Base-by-base conservation (phyloP, 1,284 basidiomycete species). In the Pyrrhoderma noxium region DNA sequence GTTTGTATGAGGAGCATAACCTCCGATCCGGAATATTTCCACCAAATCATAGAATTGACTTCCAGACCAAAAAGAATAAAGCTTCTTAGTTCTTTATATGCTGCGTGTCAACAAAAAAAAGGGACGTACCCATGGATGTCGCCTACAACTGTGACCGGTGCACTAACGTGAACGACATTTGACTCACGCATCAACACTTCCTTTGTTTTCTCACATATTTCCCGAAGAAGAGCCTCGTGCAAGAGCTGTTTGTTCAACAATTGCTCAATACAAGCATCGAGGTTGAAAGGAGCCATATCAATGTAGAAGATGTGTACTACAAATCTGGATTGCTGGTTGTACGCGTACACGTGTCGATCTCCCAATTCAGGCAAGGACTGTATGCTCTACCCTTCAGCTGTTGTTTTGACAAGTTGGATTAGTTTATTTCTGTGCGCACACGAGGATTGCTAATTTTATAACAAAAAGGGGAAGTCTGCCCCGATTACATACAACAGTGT, bases 41-140 rank as follows among this genome's bases (percentile, higher is more conserved):
- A 99, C 89, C 60, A 99, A 78, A 74, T 99, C 96, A 74, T 99
- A 96, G 71, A 99, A 99, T 78, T 99, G 95, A 55, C 92, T 95
- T 37, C 35, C 37, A n/a, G n/a, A 31, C 23, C 38, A 41, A 41
- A 31, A 38, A 13, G 22, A 25, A n/a, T 48, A 37, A 35, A 19
- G 9, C 21, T 14, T 2, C 14, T 23, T 8, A 48, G 25, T 46
- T 25, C 2, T 14, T 11, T 31, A 7, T 16, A n/a, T 14, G 8
- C 35, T 40, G 38, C 16, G n/a, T 22, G 38, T 18, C 21, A 40
- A 40, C 14, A 38, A 8, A 37, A 42, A 55, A 57, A 45, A 54
- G 61, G 53, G 46, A 72, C 87, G 79, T 70, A 94, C 93, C 93
- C 95, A 68, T 99, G 95, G 51, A 99, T 99, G 67, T 99, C 96